Percentiles rank a stretch among this genome's conserved stretches.
Evolutionary conservation across 148 eudicot genomes (phyloP).

Genomic region (Rhododendron simsii): DNA sequence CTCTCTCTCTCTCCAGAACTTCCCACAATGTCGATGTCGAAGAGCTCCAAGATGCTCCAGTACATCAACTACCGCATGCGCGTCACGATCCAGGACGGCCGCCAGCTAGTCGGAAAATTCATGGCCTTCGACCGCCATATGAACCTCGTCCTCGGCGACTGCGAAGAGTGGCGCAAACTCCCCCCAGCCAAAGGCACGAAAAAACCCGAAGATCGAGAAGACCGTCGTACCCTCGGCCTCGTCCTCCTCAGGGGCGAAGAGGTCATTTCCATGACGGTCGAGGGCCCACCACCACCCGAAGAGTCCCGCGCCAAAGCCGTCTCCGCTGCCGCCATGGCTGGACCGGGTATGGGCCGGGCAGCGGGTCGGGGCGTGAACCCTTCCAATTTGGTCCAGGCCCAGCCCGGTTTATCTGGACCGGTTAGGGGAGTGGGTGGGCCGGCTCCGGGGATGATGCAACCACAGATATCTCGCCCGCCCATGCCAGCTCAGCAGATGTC

Average conservation of each 20-base stretch:
- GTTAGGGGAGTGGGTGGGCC: conserved; percentile 93
- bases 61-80: conserved; percentile 97
- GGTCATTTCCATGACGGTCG: conserved; percentile 91
- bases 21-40: conserved; percentile 85
- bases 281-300: conserved; percentile 95
- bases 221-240: conserved; percentile 89
- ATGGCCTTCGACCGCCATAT: conserved; percentile 99
- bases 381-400: conserved; percentile 57
- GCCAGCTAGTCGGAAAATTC: conserved; percentile 85
- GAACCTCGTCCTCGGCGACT: conserved; percentile 95
- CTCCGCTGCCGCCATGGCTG: conserved; percentile 41
- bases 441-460: conserved; percentile 95
- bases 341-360: conserved; percentile 76
- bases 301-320: conserved; percentile 62
- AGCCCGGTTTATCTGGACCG: conserved; percentile 86
- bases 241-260: conserved; percentile 88
- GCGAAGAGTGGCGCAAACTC: conserved; percentile 88
- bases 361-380: conserved; percentile 78
- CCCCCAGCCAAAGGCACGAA: conserved; percentile 61
- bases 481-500: conserved; percentile 36
- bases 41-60: conserved; percentile 93
- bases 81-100: conserved; percentile 87
- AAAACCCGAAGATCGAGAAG: conserved; percentile 49
- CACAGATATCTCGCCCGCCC: conserved; percentile 80
- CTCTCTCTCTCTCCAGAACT: not conserved